phyloP scores from a whole-genome alignment of 768 basidiomycete genomes.

The Leucocoprinus sp. region DNA sequence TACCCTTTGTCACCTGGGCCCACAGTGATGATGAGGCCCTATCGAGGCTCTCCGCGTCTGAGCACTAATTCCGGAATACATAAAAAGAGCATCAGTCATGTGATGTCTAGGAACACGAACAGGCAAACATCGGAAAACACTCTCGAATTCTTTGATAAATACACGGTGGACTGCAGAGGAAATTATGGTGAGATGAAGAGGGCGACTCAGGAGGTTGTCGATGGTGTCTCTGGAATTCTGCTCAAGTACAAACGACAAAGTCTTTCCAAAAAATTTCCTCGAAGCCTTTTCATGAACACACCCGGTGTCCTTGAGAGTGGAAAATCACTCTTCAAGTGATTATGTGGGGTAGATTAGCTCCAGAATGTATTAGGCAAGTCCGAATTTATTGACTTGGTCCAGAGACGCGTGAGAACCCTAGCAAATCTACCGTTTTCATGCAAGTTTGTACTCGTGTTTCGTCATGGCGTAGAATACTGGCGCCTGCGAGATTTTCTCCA shows the following conservation, averaged over 20 bases:
- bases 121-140: no score
- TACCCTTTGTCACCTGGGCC: no score
- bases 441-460: slow-evolving; percentile 7
- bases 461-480: slow-evolving; percentile 9
- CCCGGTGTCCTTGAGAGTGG: slow-evolving; percentile 17
- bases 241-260: slow-evolving; percentile 40
- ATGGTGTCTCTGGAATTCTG: slow-evolving; percentile 29
- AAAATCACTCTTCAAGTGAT: not conserved
- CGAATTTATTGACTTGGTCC: not conserved
- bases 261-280: slow-evolving; percentile 44
- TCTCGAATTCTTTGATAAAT: slow-evolving; percentile 49
- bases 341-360: not conserved
- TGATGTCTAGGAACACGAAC: no score
- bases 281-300: slow-evolving; percentile 28
- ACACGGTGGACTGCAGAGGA: slow-evolving; percentile 33
- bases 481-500: not conserved
- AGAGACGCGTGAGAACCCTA: slow-evolving; percentile 1
- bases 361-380: not conserved
- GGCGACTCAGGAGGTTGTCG: slow-evolving; percentile 27
- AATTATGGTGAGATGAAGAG: slow-evolving; percentile 38
- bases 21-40: no score
- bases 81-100: no score
- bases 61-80: no score
- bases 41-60: no score
- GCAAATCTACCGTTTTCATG: slow-evolving; percentile 6